A percentile compares a stretch with the other conserved stretches of the same genome.
phyloP scores from a whole-genome alignment of 2,329 filamentous ascomycete genomes.

The Aspergillus sp. region DNA sequence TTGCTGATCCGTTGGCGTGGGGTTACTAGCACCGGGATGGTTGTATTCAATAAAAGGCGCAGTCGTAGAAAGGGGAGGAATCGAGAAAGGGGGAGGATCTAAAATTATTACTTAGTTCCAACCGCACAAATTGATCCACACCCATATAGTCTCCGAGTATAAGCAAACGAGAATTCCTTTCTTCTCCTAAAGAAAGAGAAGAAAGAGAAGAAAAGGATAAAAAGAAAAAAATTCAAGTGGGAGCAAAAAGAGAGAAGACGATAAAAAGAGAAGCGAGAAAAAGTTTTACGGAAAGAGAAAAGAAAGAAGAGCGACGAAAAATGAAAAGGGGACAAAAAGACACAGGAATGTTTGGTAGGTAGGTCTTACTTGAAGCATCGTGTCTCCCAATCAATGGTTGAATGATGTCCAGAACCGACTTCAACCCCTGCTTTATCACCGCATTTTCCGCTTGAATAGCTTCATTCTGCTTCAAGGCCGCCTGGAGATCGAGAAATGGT shows the following conservation, averaged over 20 bases:
- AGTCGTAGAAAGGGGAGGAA: constrained; percentile 19
- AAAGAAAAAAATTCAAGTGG: too few species aligned
- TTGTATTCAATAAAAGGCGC: constrained; percentile 30
- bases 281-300: not conserved
- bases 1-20: constrained; percentile 19
- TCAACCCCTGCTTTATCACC: constrained; percentile 69
- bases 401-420: constrained; percentile 59
- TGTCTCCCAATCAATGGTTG: constrained; percentile 43
- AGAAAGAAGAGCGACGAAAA: not conserved
- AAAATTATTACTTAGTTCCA: not conserved
- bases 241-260: too few species aligned
- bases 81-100: constrained; percentile 16
- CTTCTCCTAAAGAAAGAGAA: too few species aligned
- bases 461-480: constrained; percentile 72
- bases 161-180: not conserved
- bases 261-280: not conserved
- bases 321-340: not conserved
- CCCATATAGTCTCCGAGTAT: not conserved
- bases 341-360: not conserved
- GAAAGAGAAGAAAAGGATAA: too few species aligned
- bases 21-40: constrained; percentile 10
- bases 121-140: not conserved
- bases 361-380: constrained; percentile 44
- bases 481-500: constrained; percentile 80
- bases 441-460: constrained; percentile 75